A percentile compares a stretch with the other conserved stretches of the same genome.
These are phyloP conservation scores for Closterium sp. DNA, from an alignment of 139 green algal species.

Conservation along the genomic window DNA sequence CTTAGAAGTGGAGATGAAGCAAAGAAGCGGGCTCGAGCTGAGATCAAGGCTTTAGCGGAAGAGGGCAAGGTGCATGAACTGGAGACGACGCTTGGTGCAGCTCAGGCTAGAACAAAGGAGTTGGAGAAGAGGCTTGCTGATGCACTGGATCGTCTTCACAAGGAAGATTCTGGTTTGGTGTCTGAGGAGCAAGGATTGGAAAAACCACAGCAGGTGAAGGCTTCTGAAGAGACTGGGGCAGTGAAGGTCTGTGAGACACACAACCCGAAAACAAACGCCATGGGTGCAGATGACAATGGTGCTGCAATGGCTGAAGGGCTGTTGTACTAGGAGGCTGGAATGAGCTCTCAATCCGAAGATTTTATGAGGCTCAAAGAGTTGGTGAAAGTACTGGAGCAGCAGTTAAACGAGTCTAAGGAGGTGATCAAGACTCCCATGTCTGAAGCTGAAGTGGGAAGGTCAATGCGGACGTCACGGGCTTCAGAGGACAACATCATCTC, in stretches of 20 bases:
- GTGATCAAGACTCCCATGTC: not conserved
- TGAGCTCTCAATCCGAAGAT: not conserved
- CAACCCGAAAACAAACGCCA: not conserved
- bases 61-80: not conserved
- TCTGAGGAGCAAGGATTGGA: not conserved
- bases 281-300: not conserved
- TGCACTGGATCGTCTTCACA: not conserved
- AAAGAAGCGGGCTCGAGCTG: not conserved
- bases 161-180: not conserved
- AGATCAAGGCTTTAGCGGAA: not conserved
- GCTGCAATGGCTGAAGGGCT: not conserved
- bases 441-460: not conserved
- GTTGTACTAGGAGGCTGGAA: not conserved
- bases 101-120: not conserved
- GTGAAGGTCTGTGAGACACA: not conserved
- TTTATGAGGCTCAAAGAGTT: not conserved
- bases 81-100: not conserved
- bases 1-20: not conserved
- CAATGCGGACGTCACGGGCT: not conserved
- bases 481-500: not conserved
- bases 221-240: not conserved
- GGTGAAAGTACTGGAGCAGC: not conserved
- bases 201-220: not conserved
- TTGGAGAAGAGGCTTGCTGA: not conserved
- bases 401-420: not conserved